phyloP scores from a whole-genome alignment of 164 flowering plant species.

The grape (Vitis vinifera) region ASM3070453v1 NC_081809.1:5758501-5759000 shows the following conservation, averaged over 20 bases:
- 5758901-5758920: conserved; percentile 48
- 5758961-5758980: conserved; percentile 53
- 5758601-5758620: conserved; percentile 47
- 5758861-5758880: conserved; percentile 54
- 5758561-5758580: conserved; percentile 45
- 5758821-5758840: conserved; percentile 68
- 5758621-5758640: conserved; percentile 45
- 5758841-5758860: conserved; percentile 61
- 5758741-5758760: conserved; percentile 56
- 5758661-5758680: conserved; percentile 63
- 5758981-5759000: conserved; percentile 48
- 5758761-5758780: conserved; percentile 63
- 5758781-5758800: conserved; percentile 67
- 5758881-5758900: conserved; percentile 41
- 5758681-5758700: conserved; percentile 57
- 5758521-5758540: conserved; percentile 52
- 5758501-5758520: conserved; percentile 45
- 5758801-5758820: conserved; percentile 54
- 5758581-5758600: conserved; percentile 49
- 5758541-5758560: conserved; percentile 45
- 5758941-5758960: conserved; percentile 51
- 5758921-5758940: conserved; percentile 54
- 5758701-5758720: conserved; percentile 62
- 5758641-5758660: conserved; percentile 54
- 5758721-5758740: conserved; percentile 62